A percentile compares a stretch with the other conserved stretches of the same genome.
Evolutionary conservation across 225 moss, liverwort and hornwort species (phyloP).

Genomic region (Physcomitrellopsis africana): DNA sequence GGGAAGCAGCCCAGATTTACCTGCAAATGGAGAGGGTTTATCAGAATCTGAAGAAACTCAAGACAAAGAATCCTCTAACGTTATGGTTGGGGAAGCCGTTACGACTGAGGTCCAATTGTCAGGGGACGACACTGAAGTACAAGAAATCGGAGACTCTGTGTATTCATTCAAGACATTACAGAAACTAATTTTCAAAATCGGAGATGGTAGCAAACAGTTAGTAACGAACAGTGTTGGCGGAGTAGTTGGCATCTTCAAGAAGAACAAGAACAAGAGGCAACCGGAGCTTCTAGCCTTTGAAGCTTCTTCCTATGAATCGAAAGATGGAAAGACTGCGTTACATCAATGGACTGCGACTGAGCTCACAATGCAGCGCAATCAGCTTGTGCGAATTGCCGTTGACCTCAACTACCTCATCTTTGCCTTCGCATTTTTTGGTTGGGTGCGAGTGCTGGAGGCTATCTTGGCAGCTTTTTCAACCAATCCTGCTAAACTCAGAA

Average conservation of each 20-base stretch:
- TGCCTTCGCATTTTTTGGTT: slow-evolving; percentile 59
- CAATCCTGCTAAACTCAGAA: slow-evolving; percentile 45
- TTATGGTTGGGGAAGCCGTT: slow-evolving; percentile 28
- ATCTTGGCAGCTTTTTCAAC: slow-evolving; percentile 43
- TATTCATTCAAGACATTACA: slow-evolving; percentile 52
- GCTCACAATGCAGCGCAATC: slow-evolving; percentile 64
- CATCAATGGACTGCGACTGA: slow-evolving; percentile 65
- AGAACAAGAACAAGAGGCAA: slow-evolving; percentile 35
- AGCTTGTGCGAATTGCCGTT: slow-evolving; percentile 53
- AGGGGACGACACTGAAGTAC: slow-evolving; percentile 53
- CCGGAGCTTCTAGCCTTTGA: slow-evolving; percentile 53
- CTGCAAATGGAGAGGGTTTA: neutral
- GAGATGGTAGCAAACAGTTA: slow-evolving; percentile 59
- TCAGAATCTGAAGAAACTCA: neutral
- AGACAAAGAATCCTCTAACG: neutral
- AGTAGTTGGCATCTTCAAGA: slow-evolving; percentile 47
- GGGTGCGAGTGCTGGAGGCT: slow-evolving; percentile 43
- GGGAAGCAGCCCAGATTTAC: neutral
- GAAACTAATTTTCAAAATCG: slow-evolving; percentile 55
- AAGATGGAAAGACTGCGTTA: slow-evolving; percentile 35
- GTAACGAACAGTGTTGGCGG: slow-evolving; percentile 50
- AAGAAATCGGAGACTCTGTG: slow-evolving; percentile 38
- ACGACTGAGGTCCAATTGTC: slow-evolving; percentile 47
- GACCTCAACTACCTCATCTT: slow-evolving; percentile 65
- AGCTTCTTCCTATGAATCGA: slow-evolving; percentile 50